Evolutionary conservation across 2,329 filamentous ascomycete genomes (phyloP), one percentile per base, ranked within the genome.

Genomic region (Fusarium siculi): DNA sequence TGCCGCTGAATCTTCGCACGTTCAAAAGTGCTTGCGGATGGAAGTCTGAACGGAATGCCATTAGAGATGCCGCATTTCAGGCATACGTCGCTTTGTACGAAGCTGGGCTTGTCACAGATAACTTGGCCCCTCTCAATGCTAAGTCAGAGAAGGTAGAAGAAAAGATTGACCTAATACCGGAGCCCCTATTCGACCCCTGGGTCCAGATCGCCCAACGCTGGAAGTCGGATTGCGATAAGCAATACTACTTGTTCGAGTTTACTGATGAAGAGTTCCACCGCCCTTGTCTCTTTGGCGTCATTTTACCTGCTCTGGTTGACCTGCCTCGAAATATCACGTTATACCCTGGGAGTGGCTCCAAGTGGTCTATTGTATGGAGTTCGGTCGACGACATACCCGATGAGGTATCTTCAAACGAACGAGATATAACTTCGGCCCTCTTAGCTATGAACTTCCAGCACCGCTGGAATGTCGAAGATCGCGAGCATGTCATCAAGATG

Each of bases 11-110:
- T 70, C 72, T 82, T 15, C 77, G 82, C 5, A 71, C 64, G 9
- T 65, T 75, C 8, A 37, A 72, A 1, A 77, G 81, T 21, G 62
- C 70, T 16, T 63, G 46, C 1, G 53, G 80, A n/a, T 98, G 95
- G 95, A 81, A 74, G 16, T 93, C 91, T 0, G 92, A 96, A 76
- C 88, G 86, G 64, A 90, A 90, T 74, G 94, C 95, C 0, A 90
- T 86, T 74, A 94, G 93, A 77, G 96, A 98, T 80, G 94, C 92
- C 2, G 93, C 94, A 0, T 96, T 97, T 69, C 89, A 93, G 77
- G 93, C 95, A 2, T 97, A 95, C 77, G 82, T 89, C 28, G 85
- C 85, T 9, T 85, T 98, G 1, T 91, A 96, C 78, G 75, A 88
- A 12, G 91, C 88, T 32, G 92, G 92, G 0, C 84, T 98, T 9